Percentiles rank a stretch among this genome's conserved stretches.
Evolutionary conservation across 1,284 basidiomycete species (phyloP).

Genomic region (Pyrrhoderma noxium): DNA sequence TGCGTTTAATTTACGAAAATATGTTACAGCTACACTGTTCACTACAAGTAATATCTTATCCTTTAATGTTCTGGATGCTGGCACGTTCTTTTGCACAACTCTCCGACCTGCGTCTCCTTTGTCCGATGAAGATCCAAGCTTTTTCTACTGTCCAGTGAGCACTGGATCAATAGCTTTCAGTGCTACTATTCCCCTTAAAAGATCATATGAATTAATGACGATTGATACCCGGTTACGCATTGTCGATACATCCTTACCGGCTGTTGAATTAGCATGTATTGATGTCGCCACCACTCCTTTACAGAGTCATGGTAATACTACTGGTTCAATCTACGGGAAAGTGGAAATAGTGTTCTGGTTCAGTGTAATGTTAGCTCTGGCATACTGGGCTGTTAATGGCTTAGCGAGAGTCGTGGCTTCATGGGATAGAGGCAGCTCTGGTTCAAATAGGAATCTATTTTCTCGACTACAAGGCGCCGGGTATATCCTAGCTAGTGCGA

Average conservation of each 20-base stretch:
- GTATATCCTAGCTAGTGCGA: conserved; percentile 84
- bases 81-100: conserved; percentile 66
- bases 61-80: conserved; percentile 62
- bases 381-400: conserved; percentile 77
- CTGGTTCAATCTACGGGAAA: conserved; percentile 60
- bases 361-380: conserved; percentile 68
- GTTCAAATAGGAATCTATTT: conserved; percentile 55
- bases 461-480: conserved; percentile 70
- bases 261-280: conserved; percentile 74
- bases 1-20: background rate
- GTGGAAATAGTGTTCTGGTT: conserved; percentile 79
- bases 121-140: conserved; percentile 36
- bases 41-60: conserved; percentile 75
- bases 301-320: conserved; percentile 26
- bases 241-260: conserved; percentile 69
- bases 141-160: conserved; percentile 62
- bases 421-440: conserved; percentile 63
- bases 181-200: conserved; percentile 63
- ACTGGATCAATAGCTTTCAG: conserved; percentile 80
- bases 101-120: conserved; percentile 70
- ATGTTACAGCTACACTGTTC: conserved; percentile 68
- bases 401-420: conserved; percentile 78
- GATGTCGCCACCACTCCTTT: conserved; percentile 78
- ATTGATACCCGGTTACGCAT: conserved; percentile 80
- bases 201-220: conserved; percentile 72